These are phyloP conservation scores for Penicillium canariense DNA, from an alignment of 495 filamentous ascomycete species.

Conservation along the genomic window DNA sequence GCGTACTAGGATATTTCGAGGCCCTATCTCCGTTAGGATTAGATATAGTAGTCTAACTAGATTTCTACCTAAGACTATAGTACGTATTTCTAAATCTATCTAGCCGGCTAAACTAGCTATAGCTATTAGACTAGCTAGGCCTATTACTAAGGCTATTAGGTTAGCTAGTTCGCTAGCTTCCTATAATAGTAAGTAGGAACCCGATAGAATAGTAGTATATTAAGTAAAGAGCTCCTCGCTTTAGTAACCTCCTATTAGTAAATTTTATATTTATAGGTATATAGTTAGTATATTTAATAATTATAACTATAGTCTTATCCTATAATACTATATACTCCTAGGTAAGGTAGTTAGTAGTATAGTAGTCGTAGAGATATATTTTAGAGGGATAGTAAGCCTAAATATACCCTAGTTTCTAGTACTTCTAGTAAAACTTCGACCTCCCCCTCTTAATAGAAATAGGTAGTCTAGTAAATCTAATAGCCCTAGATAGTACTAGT, in stretches of 20 bases:
- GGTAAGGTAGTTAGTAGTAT: neutral
- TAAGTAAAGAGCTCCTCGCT: neutral
- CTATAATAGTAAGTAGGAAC: neutral
- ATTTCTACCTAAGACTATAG: neutral
- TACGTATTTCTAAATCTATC: neutral
- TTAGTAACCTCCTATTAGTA: neutral
- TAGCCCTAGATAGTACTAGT: conserved; percentile 9
- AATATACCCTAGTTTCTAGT: conserved; percentile 3
- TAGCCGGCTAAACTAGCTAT: neutral
- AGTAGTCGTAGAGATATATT: neutral
- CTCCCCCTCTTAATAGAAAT: too few species aligned
- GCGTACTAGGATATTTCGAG: neutral
- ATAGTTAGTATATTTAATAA: neutral
- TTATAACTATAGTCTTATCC: neutral
- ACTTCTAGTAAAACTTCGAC: conserved; percentile 2
- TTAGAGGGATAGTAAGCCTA: neutral
- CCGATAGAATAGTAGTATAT: neutral
- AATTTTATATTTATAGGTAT: neutral
- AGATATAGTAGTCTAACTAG: neutral
- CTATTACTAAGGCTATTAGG: neutral
- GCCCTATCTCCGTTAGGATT: neutral
- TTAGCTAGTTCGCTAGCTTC: neutral
- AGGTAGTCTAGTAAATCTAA: neutral
- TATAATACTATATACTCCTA: neutral
- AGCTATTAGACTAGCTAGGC: too few species aligned